Conservation (phyloP, 106 monocot genomes). For the Dioscorea zingiberensis region DNA sequence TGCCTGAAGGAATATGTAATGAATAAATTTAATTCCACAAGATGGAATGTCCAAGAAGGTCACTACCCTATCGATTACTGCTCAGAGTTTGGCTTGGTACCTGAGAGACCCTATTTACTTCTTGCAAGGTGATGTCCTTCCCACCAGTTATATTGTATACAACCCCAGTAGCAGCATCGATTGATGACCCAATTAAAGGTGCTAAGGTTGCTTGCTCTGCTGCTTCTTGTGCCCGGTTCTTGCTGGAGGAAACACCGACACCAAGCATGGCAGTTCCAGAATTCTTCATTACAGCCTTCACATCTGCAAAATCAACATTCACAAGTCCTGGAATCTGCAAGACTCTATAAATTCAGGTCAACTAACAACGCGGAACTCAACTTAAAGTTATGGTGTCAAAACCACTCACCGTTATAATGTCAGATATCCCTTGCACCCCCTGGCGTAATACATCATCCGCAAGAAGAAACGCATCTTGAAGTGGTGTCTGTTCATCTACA, state of each 20-base stretch:
- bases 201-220: constrained; percentile 96
- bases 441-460: constrained; percentile 98
- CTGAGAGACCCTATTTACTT: constrained; percentile 98
- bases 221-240: constrained; percentile 95
- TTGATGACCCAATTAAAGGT: constrained; percentile 89
- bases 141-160: constrained; percentile 99
- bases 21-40: no score
- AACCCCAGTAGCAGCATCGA: constrained; percentile 87
- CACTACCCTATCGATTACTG: no score
- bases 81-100: constrained; percentile 13
- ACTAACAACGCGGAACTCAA: no score
- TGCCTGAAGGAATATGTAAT: no score
- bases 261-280: constrained; percentile 99
- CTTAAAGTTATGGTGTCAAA: neutral
- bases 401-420: constrained; percentile 81
- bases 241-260: constrained; percentile 92
- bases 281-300: constrained; percentile 96
- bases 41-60: no score
- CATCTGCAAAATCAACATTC: constrained; percentile 99
- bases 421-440: constrained; percentile 97
- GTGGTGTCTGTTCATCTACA: constrained; percentile 91
- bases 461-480: constrained; percentile 94
- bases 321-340: constrained; percentile 92
- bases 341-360: neutral
- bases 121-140: constrained; percentile 94